These are phyloP conservation scores for Trichophyton verrucosum DNA, from an alignment of 2,329 filamentous ascomycete species.

Conservation along the genomic window DNA sequence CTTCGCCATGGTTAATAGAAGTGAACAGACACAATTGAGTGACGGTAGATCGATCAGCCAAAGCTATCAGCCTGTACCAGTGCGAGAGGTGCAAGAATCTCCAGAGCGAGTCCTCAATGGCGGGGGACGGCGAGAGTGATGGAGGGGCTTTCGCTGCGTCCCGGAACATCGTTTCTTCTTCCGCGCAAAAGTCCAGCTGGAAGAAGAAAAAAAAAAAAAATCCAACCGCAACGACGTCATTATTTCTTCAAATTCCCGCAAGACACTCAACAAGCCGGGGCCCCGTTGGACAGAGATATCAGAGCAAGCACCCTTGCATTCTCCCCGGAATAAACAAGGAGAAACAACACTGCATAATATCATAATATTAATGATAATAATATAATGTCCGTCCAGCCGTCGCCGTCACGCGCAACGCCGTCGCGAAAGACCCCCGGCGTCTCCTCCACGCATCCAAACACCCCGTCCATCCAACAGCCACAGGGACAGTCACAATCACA, in stretches of 20 bases:
- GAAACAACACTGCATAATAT: not conserved
- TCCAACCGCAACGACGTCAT: not conserved
- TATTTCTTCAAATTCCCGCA: not conserved
- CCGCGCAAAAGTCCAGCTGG: not conserved
- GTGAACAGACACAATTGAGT: not conserved
- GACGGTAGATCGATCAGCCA: not conserved
- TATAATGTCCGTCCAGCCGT: slow-evolving; percentile 2
- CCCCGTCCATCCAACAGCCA: slow-evolving; percentile 1
- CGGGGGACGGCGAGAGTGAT: not conserved
- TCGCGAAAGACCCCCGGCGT: slow-evolving; percentile 9
- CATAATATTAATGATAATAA: not conserved
- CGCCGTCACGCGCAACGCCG: slow-evolving; percentile 7
- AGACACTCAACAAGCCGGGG: not conserved
- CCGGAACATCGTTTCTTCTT: slow-evolving; percentile 1
- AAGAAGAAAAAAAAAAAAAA: not conserved
- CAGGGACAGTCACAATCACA: not conserved
- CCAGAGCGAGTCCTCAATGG: not conserved
- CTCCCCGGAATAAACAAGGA: too few species aligned
- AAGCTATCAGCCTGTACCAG: not conserved
- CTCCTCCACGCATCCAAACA: slow-evolving; percentile 6
- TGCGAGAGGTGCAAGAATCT: not conserved
- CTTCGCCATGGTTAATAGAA: slow-evolving; percentile 21
- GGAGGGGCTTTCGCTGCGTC: not conserved
- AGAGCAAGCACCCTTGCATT: too few species aligned
- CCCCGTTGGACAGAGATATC: too few species aligned